Percentiles rank a stretch among this genome's conserved stretches.
These are phyloP conservation scores for Elsinoe necatrix DNA, from an alignment of 2,329 filamentous ascomycete species.

Conservation along the genomic window DNA sequence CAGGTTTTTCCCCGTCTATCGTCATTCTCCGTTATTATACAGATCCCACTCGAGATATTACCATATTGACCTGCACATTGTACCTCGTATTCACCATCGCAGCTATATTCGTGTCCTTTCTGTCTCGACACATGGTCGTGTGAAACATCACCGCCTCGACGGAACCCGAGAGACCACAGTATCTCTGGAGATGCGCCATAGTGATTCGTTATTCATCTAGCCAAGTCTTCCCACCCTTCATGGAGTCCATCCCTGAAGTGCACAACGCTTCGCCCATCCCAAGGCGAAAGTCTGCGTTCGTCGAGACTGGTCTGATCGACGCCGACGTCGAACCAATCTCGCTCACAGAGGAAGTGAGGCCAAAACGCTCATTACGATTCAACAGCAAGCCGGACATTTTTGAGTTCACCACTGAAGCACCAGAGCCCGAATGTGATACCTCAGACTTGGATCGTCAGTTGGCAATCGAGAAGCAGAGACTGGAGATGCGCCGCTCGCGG, in stretches of 20 bases:
- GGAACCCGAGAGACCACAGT: slow-evolving; percentile 14
- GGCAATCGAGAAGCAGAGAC: slow-evolving; percentile 18
- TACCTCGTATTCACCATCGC: slow-evolving; percentile 4
- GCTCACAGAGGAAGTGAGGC: slow-evolving; percentile 5
- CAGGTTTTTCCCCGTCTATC: slow-evolving; percentile 7
- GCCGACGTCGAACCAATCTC: slow-evolving; percentile 7
- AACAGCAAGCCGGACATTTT: slow-evolving; percentile 25
- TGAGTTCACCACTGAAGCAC: slow-evolving; percentile 21
- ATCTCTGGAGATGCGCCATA: slow-evolving; percentile 8
- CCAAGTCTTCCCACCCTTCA: neutral
- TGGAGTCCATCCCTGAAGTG: slow-evolving; percentile 14
- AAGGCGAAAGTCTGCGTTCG: slow-evolving; percentile 18
- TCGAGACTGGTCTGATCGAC: slow-evolving; percentile 18
- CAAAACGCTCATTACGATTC: slow-evolving; percentile 21
- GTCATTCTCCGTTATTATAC: slow-evolving; percentile 3
- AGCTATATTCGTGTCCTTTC: neutral
- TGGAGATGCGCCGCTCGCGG: slow-evolving; percentile 16
- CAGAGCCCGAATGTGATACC: slow-evolving; percentile 17
- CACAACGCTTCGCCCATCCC: slow-evolving; percentile 7
- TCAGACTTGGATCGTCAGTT: slow-evolving; percentile 1
- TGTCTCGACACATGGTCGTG: slow-evolving; percentile 17
- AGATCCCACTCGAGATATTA: slow-evolving; percentile 9
- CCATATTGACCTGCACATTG: neutral
- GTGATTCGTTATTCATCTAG: neutral
- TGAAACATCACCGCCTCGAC: slow-evolving; percentile 15